Conservation (phyloP, 352 stramenopile species). For the Blastocystis sp. region DNA sequence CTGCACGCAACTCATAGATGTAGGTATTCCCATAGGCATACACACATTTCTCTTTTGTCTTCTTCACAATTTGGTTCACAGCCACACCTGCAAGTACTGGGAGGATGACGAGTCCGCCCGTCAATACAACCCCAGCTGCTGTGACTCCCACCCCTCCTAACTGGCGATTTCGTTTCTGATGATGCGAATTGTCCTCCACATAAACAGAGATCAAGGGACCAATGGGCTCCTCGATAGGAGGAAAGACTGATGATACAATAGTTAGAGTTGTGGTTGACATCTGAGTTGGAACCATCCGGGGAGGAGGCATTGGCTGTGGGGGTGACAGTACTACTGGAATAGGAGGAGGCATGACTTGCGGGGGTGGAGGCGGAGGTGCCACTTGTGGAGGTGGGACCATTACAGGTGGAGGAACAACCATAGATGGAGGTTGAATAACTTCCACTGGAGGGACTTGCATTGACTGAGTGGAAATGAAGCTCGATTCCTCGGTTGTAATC, state of each 20-base stretch:
- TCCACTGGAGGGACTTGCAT: background rate
- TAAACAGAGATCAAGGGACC: conserved; percentile 23
- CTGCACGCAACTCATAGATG: conserved; percentile 33
- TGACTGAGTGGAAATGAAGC: background rate
- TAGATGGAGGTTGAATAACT: background rate
- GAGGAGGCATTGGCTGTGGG: background rate
- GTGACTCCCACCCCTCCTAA: background rate
- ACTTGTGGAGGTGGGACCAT: background rate
- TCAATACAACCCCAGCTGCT: background rate
- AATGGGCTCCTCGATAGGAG: background rate
- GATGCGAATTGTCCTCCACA: conserved; percentile 47
- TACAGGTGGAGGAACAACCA: background rate
- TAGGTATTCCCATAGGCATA: conserved; percentile 55
- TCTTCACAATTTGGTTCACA: conserved; percentile 41
- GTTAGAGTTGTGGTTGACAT: background rate
- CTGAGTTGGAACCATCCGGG: background rate
- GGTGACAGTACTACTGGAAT: background rate
- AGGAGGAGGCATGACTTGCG: background rate
- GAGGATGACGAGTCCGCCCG: conserved; percentile 4
- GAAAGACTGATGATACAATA: background rate
- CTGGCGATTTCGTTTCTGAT: conserved; percentile 44
- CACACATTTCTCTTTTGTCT: conserved; percentile 30
- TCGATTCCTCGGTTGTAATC: background rate
- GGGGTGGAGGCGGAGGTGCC: background rate
- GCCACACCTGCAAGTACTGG: background rate